These are phyloP conservation scores for Ilyonectria mors-panacis DNA, from an alignment of 2,329 filamentous ascomycete genomes.

Conservation along the genomic window DNA sequence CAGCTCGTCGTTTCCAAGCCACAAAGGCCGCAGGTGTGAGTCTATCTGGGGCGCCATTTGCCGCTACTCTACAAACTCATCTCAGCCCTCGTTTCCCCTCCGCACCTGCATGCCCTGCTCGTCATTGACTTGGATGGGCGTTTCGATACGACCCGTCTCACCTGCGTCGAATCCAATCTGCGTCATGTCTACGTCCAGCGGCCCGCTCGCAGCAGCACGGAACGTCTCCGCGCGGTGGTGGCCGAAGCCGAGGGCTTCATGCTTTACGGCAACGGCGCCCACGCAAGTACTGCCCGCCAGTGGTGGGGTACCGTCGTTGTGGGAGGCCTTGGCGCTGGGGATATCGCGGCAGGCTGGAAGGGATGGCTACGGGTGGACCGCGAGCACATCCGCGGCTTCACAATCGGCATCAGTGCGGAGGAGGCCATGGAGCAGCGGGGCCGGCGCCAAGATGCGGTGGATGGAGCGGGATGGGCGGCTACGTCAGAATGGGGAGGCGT, in stretches of 20 bases:
- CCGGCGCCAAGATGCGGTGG: slow-evolving; percentile 57
- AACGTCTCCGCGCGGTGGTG: slow-evolving; percentile 54
- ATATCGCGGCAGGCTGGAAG: slow-evolving; percentile 54
- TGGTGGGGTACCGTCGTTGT: slow-evolving; percentile 74
- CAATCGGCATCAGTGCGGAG: slow-evolving; percentile 56
- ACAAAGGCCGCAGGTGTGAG: slow-evolving; percentile 64
- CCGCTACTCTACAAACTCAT: slow-evolving; percentile 71
- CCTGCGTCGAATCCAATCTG: slow-evolving; percentile 57
- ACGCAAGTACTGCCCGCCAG: slow-evolving; percentile 61
- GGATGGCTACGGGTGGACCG: slow-evolving; percentile 70
- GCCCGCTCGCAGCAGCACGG: slow-evolving; percentile 50
- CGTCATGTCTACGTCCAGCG: slow-evolving; percentile 67
- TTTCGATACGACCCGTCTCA: slow-evolving; percentile 68
- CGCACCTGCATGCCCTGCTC: slow-evolving; percentile 64
- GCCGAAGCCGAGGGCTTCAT: slow-evolving; percentile 62
- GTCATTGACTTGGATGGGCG: slow-evolving; percentile 69
- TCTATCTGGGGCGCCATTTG: slow-evolving; percentile 67
- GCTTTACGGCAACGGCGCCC: slow-evolving; percentile 61
- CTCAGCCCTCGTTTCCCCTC: slow-evolving; percentile 64
- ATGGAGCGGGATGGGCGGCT: slow-evolving; percentile 62
- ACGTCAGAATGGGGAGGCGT: slow-evolving; percentile 66
- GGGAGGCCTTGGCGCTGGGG: slow-evolving; percentile 56
- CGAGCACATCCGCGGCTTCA: slow-evolving; percentile 58
- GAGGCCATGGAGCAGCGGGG: slow-evolving; percentile 62
- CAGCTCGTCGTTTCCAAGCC: slow-evolving; percentile 62